Conservation (phyloP, 768 basidiomycete genomes). For the Trametes coccinea region DNA sequence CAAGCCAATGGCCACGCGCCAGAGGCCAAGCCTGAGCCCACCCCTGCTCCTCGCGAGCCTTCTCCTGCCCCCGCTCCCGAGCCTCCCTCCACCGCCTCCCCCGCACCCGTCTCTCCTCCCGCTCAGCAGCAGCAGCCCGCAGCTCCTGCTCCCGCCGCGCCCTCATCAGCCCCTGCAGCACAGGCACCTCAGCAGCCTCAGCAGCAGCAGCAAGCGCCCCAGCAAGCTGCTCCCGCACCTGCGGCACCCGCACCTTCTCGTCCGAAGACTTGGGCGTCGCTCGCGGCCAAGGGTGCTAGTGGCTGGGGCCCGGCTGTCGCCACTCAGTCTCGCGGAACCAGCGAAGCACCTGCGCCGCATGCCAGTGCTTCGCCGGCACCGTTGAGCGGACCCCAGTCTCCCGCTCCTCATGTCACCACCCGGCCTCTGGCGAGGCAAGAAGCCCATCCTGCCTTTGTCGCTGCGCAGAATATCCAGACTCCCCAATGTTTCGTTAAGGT, state of each 20-base stretch:
- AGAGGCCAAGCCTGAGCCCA: slow-evolving; percentile 33
- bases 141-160: slow-evolving; percentile 34
- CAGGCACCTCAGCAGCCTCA: neutral
- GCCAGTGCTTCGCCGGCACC: slow-evolving; percentile 37
- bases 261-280: slow-evolving; percentile 89
- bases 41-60: slow-evolving; percentile 33
- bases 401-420: slow-evolving; percentile 37
- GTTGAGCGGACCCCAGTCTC: slow-evolving; percentile 32
- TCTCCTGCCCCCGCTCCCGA: slow-evolving; percentile 34
- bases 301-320: slow-evolving; percentile 88
- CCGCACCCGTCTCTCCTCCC: slow-evolving; percentile 34
- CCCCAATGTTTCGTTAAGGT: slow-evolving; percentile 94
- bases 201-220: slow-evolving; percentile 30
- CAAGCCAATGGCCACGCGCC: slow-evolving; percentile 45
- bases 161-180: slow-evolving; percentile 23
- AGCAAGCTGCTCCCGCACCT: slow-evolving; percentile 32
- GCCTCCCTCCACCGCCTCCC: slow-evolving; percentile 30
- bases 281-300: slow-evolving; percentile 79
- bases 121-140: slow-evolving; percentile 32
- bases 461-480: slow-evolving; percentile 64
- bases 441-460: slow-evolving; percentile 48
- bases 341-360: slow-evolving; percentile 54
- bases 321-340: slow-evolving; percentile 73
- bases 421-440: slow-evolving; percentile 42
- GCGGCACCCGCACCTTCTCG: slow-evolving; percentile 42